Evolutionary conservation across 768 basidiomycete genomes (phyloP).

Genomic region (Tylopilus balloui): DNA sequence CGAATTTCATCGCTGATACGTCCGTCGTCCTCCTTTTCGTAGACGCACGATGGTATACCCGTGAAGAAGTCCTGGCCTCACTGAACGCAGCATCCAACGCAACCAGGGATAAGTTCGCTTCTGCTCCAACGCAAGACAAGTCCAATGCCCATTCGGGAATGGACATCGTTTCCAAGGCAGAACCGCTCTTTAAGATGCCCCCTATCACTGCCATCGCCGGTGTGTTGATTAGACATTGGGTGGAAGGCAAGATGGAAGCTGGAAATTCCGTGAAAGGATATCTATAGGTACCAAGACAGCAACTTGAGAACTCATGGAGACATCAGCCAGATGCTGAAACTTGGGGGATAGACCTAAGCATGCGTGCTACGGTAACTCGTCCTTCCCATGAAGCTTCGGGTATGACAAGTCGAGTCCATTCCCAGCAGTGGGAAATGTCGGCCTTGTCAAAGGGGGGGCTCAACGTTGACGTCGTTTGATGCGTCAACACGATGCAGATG

Average conservation of each 20-base stretch:
- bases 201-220: slow-evolving; percentile 77
- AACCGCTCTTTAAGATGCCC: slow-evolving; percentile 68
- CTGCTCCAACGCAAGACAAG: no score
- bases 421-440: background rate
- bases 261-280: slow-evolving; percentile 40
- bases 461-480: no score
- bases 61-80: slow-evolving; percentile 62
- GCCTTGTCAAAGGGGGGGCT: no score
- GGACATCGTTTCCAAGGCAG: slow-evolving; percentile 26
- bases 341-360: background rate
- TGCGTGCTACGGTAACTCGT: background rate
- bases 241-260: slow-evolving; percentile 49
- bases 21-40: background rate
- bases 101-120: slow-evolving; percentile 26
- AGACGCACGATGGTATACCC: slow-evolving; percentile 91
- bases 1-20: background rate
- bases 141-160: slow-evolving; percentile 14
- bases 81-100: slow-evolving; percentile 36
- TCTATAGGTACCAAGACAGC: slow-evolving; percentile 30
- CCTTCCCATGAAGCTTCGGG: background rate
- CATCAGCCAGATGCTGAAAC: no score
- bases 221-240: slow-evolving; percentile 82
- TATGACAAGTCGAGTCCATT: background rate
- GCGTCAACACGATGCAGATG: no score
- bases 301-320: no score